Base-by-base conservation (phyloP, 805 yeast genomes). In the Wickerhamomyces silvicola region DNA sequence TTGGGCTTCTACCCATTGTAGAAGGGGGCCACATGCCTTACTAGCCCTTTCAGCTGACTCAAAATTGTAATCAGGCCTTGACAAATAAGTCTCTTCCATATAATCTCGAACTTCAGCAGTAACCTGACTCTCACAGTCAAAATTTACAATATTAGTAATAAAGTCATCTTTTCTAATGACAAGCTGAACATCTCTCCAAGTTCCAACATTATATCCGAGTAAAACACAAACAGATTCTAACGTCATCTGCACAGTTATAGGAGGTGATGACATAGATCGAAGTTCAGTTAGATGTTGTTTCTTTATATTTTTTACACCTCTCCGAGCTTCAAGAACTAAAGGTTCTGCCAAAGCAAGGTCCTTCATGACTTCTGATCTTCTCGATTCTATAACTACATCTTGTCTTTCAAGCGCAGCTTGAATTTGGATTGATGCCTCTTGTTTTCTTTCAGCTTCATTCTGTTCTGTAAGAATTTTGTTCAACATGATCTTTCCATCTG, bases 1-100 rank as follows among this genome's bases (percentile, higher is more conserved):
- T 42, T 90, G 97, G 0, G 97, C 97, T 33, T 69, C 68, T 0
- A 87, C 88, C 97, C 97, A 90, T 39, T 78, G 78, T 13, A 82
- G 50, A 22, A 90, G 60, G 0, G 97, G 97, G 0, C 96, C 97
- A 60, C 97, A 86, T 0, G 97, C 97, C 49, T 83, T 86, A 55
- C 94, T 81, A 5, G 97, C 97, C 24, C 97, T 64, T 45, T 82
- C 74, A 0, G 85, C 95, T 0, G 82, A 59, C 29, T 79, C 87
- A 45, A 60, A 81, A 24, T 72, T 84, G 52, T 72, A 88, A 31
- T 74, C 80, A 0, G 77, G 70, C 33, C 76, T 62, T 0, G 78
- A 61, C 9, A 88, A 56, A 46, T 81, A 90, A 2, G 62, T 64
- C 1, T 53, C 41, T 24, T 78, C 77, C 77, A 90, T 75, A 32